phyloP scores from a whole-genome alignment of 805 yeast species.

The Candida michaelii region DNA sequence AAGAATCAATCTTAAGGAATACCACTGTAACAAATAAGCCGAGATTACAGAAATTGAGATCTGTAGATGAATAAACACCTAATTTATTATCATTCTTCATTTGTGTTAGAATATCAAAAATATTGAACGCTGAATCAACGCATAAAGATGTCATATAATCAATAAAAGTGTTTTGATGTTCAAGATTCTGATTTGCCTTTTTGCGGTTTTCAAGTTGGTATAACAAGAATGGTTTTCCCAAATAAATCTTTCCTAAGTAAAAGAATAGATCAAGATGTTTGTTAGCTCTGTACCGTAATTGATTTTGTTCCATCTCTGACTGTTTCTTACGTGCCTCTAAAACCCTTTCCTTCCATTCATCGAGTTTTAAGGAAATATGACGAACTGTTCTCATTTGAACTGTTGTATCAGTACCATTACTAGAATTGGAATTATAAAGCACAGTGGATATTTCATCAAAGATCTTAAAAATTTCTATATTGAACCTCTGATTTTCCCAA shows the following conservation, averaged over 20 bases:
- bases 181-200: conserved; percentile 5
- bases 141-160: conserved; percentile 18
- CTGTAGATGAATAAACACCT: conserved; percentile 18
- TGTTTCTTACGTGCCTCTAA: conserved; percentile 11
- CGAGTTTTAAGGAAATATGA: conserved; percentile 12
- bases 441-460: conserved; percentile 15
- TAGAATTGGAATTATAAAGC: conserved; percentile 7
- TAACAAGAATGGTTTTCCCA: conserved; percentile 18
- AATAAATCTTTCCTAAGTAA: conserved; percentile 17
- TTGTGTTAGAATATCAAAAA: conserved; percentile 15
- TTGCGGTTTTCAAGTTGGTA: conserved; percentile 16
- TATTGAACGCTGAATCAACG: conserved; percentile 18
- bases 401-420: background rate
- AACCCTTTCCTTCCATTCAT: conserved; percentile 11
- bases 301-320: conserved; percentile 10
- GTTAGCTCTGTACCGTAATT: conserved; percentile 13
- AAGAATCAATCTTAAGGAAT: conserved; percentile 15
- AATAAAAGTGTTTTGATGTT: conserved; percentile 14
- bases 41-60: conserved; percentile 17
- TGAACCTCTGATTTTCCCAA: conserved; percentile 12
- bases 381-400: conserved; percentile 2
- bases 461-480: conserved; percentile 13
- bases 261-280: conserved; percentile 16
- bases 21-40: conserved; percentile 16
- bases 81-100: conserved; percentile 14